Evolutionary conservation across 495 filamentous ascomycete genomes (phyloP), one percentile per base, ranked within the genome.

Genomic region (Geopyxis carbonaria): DNA sequence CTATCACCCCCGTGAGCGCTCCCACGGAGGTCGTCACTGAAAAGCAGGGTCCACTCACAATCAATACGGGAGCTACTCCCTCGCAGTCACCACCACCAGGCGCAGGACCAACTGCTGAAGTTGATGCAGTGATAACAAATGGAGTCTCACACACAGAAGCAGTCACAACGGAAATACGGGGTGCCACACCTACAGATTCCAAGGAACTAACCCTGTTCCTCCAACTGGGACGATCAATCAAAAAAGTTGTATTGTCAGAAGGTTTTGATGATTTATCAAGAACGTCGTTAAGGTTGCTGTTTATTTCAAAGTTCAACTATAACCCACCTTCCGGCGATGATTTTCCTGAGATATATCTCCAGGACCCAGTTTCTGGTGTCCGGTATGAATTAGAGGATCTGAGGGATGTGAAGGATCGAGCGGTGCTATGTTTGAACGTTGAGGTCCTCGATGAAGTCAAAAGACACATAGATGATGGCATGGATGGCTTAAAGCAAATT

Each of bases 261-360:
- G 86, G 85, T 3, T 76, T 74, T 42, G 70, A 75, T 7, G 83
- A 80, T 31, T 64, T 97, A 11, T 84, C 85, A 14, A 75, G 93
- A 38, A 82, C 80, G 7, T 70, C 84, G 8, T 61, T 97, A 40
- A 89, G 95, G 53, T 68, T 95, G 22, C 86, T 87, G n/a, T 97
- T 97, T 57, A 97, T 97, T 48, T 91, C 95, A 46, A 95, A 94
- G 50, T 97, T 97, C 51, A 84, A 85, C 5, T 97, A 92, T 84
- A 94, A 89, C 48, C 92, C 85, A 1, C 87, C 93, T 46, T 80
- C 95, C 54, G 89, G 91, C 16, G 75, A 73, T 9, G 89, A 97
- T 51, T 64, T 97, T 21, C 89, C 89, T 0, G 89, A 95, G 50
- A 93, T 97, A 21, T 93, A 95, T 57, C 86, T 97, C 27, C 91